These are phyloP conservation scores for Neofusicoccum cordaticola DNA, from an alignment of 2,329 filamentous ascomycete genomes.

Conservation along the genomic window DNA sequence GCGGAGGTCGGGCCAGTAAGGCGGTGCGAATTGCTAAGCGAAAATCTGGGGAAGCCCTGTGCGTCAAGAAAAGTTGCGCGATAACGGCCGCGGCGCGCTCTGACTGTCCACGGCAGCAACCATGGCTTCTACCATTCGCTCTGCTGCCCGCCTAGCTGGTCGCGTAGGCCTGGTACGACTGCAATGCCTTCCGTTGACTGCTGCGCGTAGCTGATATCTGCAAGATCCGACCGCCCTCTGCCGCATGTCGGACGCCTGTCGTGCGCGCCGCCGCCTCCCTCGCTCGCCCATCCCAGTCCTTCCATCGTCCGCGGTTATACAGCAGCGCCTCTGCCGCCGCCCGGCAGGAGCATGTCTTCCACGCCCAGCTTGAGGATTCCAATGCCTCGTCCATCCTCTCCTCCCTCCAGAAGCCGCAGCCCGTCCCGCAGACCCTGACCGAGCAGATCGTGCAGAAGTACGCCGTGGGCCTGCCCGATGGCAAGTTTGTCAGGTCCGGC, in stretches of 20 bases:
- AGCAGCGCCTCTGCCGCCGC: conserved; percentile 29
- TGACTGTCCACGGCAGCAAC: conserved; percentile 11
- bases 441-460: conserved; percentile 91
- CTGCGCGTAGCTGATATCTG: background rate
- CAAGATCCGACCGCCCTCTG: background rate
- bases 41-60: conserved; percentile 16
- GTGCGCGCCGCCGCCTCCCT: background rate
- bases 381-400: conserved; percentile 70
- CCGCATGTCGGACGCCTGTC: conserved; percentile 7
- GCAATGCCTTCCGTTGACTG: background rate
- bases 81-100: conserved; percentile 11
- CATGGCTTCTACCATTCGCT: conserved; percentile 39
- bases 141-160: conserved; percentile 31
- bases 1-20: background rate
- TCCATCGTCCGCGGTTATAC: conserved; percentile 21
- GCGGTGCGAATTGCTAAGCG: conserved; percentile 16
- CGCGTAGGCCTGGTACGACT: conserved; percentile 30
- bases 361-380: conserved; percentile 60
- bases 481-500: conserved; percentile 72
- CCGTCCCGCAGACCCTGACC: conserved; percentile 72
- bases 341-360: conserved; percentile 47
- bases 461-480: conserved; percentile 69
- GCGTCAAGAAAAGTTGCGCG: conserved; percentile 15
- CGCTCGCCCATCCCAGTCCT: background rate
- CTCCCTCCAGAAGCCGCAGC: conserved; percentile 48